phyloP scores from a whole-genome alignment of 176 grass and related monocot genomes.

The Aegilops speltoides region DNA sequence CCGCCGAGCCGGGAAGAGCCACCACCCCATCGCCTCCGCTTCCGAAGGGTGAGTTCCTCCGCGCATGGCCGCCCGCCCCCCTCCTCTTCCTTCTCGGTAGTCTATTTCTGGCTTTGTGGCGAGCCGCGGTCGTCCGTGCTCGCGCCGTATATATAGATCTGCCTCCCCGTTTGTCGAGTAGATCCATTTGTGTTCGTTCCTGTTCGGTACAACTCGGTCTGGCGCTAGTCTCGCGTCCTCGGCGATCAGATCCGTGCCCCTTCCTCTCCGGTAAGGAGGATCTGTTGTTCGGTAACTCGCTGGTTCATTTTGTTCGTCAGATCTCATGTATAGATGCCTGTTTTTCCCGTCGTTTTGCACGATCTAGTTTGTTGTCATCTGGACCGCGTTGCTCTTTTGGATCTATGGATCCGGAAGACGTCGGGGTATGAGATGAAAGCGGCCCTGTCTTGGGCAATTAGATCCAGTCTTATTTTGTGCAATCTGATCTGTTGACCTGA shows the following conservation, averaged over 20 bases:
- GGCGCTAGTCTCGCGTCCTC: not conserved
- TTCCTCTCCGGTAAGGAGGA: slow-evolving; percentile 4
- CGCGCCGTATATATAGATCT: slow-evolving; percentile 40
- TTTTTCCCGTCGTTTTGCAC: not conserved
- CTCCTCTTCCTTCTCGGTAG: not conserved
- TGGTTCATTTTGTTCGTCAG: not conserved
- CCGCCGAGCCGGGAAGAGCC: slow-evolving; percentile 19
- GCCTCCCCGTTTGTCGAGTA: not conserved
- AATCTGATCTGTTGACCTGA: not conserved
- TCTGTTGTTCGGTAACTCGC: not conserved
- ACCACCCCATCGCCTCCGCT: slow-evolving; percentile 23
- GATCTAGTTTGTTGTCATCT: not conserved
- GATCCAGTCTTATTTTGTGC: slow-evolving; percentile 3
- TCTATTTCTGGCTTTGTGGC: slow-evolving; percentile 36
- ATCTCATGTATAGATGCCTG: not conserved
- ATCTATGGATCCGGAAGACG: slow-evolving; percentile 20
- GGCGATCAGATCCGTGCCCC: not conserved
- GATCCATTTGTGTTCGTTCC: not conserved
- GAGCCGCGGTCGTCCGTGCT: not conserved
- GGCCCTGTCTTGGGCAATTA: not conserved
- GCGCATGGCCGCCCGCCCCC: not conserved
- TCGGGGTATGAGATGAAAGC: not conserved
- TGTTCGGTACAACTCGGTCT: not conserved
- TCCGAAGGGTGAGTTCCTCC: slow-evolving; percentile 40
- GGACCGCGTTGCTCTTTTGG: not conserved